Base-by-base conservation (phyloP, 305 asterid species). In the Lippia alba region DNA sequence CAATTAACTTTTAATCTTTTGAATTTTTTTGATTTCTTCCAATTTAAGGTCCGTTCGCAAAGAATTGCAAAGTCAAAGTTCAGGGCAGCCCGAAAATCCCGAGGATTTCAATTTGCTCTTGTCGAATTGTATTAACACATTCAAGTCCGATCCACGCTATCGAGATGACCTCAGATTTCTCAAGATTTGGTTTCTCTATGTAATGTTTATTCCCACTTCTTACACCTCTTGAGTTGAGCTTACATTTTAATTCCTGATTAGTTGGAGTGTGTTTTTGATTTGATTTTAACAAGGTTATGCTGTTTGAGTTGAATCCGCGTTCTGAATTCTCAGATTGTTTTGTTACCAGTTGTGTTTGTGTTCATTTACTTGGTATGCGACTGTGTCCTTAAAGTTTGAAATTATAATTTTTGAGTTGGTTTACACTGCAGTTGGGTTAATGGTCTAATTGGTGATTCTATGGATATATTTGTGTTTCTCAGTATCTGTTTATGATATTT, bases 101-200 rank as follows among this genome's bases (percentile, higher is more conserved):
- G 39, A 53, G 24, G 83, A 78, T 64, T 73, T 91, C 32, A 82
- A 85, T 20, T 81, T 64, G 66, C 86, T 86, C 58, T 67, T 83
- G 5, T 72, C 75, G 9, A 66, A 81, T 4, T 94, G 97, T 66
- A 83, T 91, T 41, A 45, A 72, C 65, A 79, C 76, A 36, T 91
- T 91, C 84, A 91, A 88, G 83, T 69, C 66, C 69, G 85, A 90
- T 71, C 82, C 83, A 51, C 96, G 86, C 44, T 94, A 85, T 74
- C 76, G 79, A 62, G 79, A 87, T 64, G 99, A 94, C 75, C 69
- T 80, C 88, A 86, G 99, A 86, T 94, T 90, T 82, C 97, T 94
- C 80, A 88, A 88, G 86, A 82, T 91, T 70, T 94, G 99, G 97
- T 83, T 91, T 78, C 87, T 94, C 77, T 74, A 91, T 77, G 99